Evolutionary conservation across 73 alveolate genomes (phyloP).

Genomic region (Urostyla sp.): DNA sequence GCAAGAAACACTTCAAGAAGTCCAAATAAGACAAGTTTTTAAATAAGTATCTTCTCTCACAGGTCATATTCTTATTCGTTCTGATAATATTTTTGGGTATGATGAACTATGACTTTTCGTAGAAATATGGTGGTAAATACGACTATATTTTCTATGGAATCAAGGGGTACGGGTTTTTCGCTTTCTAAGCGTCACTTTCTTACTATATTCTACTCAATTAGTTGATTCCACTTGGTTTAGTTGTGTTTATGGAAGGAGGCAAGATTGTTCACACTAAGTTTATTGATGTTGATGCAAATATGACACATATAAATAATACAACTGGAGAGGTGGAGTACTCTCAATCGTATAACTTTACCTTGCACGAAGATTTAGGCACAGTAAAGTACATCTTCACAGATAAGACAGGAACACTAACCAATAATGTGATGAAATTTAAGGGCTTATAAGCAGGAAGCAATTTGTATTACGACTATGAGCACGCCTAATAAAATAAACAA

Average conservation of each 20-base stretch:
- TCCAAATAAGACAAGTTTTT: background rate
- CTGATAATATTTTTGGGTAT: conserved; percentile 11
- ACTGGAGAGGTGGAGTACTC: background rate
- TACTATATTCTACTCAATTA: conserved; percentile 87
- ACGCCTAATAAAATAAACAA: too few species aligned
- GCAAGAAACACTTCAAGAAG: conserved; percentile 12
- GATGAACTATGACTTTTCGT: background rate
- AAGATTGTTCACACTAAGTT: conserved; percentile 85
- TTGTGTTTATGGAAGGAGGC: conserved; percentile 92
- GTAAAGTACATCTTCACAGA: conserved; percentile 92
- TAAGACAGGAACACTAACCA: conserved; percentile 97
- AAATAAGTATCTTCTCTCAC: background rate
- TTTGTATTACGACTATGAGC: too few species aligned
- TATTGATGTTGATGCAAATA: conserved; percentile 73
- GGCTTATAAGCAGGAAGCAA: too few species aligned
- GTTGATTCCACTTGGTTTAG: conserved; percentile 92
- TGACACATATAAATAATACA: too few species aligned
- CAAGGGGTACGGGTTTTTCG: background rate
- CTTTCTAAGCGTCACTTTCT: conserved; percentile 55
- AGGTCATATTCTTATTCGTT: background rate
- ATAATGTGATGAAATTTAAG: conserved; percentile 65
- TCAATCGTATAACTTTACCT: background rate
- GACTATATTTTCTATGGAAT: conserved; percentile 17
- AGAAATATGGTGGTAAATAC: background rate
- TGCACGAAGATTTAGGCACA: conserved; percentile 95